These are phyloP conservation scores for Arthroderma sp. DNA, from an alignment of 2,329 filamentous ascomycete genomes.

Conservation along the genomic window DNA sequence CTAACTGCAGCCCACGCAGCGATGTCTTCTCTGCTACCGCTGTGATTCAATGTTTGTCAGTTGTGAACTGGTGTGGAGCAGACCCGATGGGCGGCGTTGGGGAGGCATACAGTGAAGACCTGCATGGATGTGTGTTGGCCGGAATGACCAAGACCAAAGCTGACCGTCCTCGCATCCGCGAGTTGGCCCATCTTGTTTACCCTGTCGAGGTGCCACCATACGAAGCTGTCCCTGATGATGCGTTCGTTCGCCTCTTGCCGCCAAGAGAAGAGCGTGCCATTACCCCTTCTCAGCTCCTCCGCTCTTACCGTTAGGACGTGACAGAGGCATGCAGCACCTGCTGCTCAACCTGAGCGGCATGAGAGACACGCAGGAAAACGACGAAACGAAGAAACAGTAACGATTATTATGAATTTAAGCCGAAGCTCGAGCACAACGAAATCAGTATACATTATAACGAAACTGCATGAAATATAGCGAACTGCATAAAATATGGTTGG, in stretches of 20 bases:
- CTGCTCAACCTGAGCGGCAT: background rate
- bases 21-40: constrained; percentile 7
- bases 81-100: constrained; percentile 4
- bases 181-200: constrained; percentile 4
- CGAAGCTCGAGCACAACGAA: background rate
- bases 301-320: background rate
- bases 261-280: background rate
- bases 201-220: background rate
- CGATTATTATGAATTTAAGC: background rate
- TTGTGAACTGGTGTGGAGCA: background rate
- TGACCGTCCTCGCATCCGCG: constrained; percentile 3
- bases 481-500: background rate
- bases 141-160: background rate
- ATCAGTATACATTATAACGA: background rate
- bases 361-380: background rate
- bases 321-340: background rate
- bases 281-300: background rate
- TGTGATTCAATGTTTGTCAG: constrained; percentile 6
- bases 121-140: background rate
- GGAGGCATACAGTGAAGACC: background rate
- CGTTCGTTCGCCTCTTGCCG: background rate
- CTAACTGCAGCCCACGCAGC: constrained; percentile 5
- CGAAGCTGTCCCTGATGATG: constrained; percentile 1
- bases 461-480: background rate
- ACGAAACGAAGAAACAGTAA: background rate